These are phyloP conservation scores for Alternaria sp. DNA, from an alignment of 2,329 filamentous ascomycete species.

Conservation along the genomic window DNA sequence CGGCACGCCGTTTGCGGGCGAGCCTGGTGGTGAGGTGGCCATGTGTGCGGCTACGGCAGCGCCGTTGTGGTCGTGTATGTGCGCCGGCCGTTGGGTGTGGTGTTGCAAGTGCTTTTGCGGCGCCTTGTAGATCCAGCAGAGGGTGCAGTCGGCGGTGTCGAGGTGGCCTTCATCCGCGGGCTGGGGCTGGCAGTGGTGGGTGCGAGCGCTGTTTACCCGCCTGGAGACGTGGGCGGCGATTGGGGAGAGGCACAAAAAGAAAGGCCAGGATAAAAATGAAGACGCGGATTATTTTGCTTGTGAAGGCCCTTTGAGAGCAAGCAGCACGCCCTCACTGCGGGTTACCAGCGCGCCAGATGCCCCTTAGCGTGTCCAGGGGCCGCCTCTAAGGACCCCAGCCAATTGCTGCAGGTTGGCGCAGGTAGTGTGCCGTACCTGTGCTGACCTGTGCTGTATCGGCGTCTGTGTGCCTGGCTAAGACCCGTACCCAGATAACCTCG, in stretches of 20 bases:
- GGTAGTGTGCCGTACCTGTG: not conserved
- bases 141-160: conserved; percentile 16
- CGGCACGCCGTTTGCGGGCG: conserved; percentile 58
- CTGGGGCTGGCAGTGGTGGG: not conserved
- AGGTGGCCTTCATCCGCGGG: conserved; percentile 15
- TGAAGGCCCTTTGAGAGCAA: conserved; percentile 8
- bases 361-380: conserved; percentile 19
- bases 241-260: not conserved
- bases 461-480: conserved; percentile 3
- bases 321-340: conserved; percentile 5
- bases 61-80: conserved; percentile 22
- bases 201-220: conserved; percentile 1
- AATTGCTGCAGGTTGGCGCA: conserved; percentile 7
- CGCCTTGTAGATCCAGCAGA: conserved; percentile 12
- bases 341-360: conserved; percentile 13
- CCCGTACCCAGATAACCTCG: not conserved
- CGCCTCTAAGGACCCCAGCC: conserved; percentile 7
- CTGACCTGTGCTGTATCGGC: not conserved
- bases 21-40: conserved; percentile 47
- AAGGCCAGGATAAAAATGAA: conserved; percentile 7
- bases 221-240: not conserved
- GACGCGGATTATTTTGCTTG: conserved; percentile 11
- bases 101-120: conserved; percentile 9
- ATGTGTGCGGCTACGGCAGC: conserved; percentile 38
- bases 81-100: conserved; percentile 17